Percentiles rank a stretch among this genome's conserved stretches.
These are phyloP conservation scores for Penicillium sp. DNA, from an alignment of 2,329 filamentous ascomycete species.

Conservation along the genomic window DNA sequence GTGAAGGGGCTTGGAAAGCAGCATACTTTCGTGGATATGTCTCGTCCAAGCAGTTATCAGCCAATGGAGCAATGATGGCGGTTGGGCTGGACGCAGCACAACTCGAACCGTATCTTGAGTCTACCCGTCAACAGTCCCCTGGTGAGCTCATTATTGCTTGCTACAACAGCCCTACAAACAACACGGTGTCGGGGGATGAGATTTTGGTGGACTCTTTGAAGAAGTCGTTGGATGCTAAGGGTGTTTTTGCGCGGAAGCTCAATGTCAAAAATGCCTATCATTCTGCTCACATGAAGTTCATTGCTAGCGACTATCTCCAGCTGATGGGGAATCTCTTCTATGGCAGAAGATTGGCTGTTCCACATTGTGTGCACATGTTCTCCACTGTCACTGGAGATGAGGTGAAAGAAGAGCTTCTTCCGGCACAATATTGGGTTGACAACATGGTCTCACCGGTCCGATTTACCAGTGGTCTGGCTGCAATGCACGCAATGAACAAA, in stretches of 20 bases:
- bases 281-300: slow-evolving; percentile 23
- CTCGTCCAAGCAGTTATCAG: slow-evolving; percentile 16
- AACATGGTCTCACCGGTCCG: slow-evolving; percentile 31
- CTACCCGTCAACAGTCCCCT: slow-evolving; percentile 1
- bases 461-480: slow-evolving; percentile 22
- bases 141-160: slow-evolving; percentile 27
- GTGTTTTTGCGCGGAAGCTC: slow-evolving; percentile 26
- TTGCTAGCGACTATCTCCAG: slow-evolving; percentile 23
- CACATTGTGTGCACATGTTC: slow-evolving; percentile 20
- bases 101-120: slow-evolving; percentile 16
- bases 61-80: slow-evolving; percentile 28
- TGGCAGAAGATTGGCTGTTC: slow-evolving; percentile 8
- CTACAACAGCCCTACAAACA: slow-evolving; percentile 26
- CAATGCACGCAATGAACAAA: slow-evolving; percentile 5
- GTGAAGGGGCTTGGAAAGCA: slow-evolving; percentile 23
- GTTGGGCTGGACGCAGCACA: slow-evolving; percentile 18
- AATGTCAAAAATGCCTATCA: slow-evolving; percentile 31
- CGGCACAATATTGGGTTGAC: slow-evolving; percentile 28
- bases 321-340: slow-evolving; percentile 18
- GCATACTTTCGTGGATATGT: slow-evolving; percentile 28
- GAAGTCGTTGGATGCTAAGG: slow-evolving; percentile 16
- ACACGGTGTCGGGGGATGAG: slow-evolving; percentile 26
- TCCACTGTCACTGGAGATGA: slow-evolving; percentile 24
- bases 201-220: slow-evolving; percentile 24
- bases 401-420: slow-evolving; percentile 10